Evolutionary conservation across 1,284 basidiomycete genomes (phyloP).

Genomic region (Jaminaea rosea): DNA sequence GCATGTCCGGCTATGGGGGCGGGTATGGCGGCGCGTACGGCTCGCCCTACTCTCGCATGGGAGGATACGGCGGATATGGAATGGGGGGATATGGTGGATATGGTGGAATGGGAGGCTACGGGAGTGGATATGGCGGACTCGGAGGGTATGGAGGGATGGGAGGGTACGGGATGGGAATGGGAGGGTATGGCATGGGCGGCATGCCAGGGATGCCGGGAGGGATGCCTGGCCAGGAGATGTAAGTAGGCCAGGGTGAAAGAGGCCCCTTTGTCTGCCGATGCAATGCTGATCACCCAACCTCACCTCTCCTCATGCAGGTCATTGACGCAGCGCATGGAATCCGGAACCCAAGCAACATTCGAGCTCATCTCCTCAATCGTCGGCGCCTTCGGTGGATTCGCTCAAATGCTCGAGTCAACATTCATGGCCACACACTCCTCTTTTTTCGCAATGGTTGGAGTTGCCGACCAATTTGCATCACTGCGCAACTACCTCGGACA

Average conservation of each 20-base stretch:
- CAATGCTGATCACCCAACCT: too few species aligned
- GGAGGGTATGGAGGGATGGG: constrained; percentile 20
- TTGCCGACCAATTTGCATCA: constrained; percentile 87
- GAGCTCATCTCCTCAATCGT: constrained; percentile 87
- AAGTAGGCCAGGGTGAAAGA: too few species aligned
- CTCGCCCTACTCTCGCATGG: constrained; percentile 41
- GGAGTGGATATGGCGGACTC: constrained; percentile 12
- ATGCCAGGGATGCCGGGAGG: constrained; percentile 27
- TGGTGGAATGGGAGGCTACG: constrained; percentile 11
- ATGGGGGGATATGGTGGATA: constrained; percentile 23
- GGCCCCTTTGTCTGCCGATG: too few species aligned
- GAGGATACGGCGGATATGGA: constrained; percentile 19
- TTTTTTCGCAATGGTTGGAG: constrained; percentile 98
- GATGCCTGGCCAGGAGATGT: too few species aligned
- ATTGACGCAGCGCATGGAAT: constrained; percentile 76
- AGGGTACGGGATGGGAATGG: constrained; percentile 16
- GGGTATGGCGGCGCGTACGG: constrained; percentile 32
- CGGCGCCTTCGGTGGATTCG: constrained; percentile 87
- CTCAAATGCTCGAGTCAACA: constrained; percentile 94
- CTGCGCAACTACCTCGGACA: constrained; percentile 86
- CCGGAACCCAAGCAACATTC: constrained; percentile 84
- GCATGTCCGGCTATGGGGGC: constrained; percentile 26
- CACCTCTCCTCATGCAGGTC: too few species aligned
- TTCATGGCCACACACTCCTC: constrained; percentile 98
- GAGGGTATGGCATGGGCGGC: constrained; percentile 24